Percentiles rank a stretch among this genome's conserved stretches.
These are phyloP conservation scores for Strobilomyces confusus DNA, from an alignment of 768 basidiomycete species.

Conservation along the genomic window DNA sequence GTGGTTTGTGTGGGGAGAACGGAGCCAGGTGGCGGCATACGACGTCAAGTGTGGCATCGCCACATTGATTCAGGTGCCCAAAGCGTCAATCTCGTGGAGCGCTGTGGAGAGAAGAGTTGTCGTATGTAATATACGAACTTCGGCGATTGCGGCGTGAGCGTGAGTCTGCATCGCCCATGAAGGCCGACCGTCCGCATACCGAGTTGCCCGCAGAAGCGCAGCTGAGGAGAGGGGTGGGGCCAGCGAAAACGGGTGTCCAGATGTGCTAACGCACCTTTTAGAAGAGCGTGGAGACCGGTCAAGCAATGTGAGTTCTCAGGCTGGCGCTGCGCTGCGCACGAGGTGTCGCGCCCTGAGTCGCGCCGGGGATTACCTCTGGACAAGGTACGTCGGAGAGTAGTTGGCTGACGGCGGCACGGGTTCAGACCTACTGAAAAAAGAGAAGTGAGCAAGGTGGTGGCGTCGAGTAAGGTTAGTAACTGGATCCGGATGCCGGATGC, in stretches of 20 bases:
- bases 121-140: slow-evolving; percentile 5
- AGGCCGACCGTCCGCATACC: background rate
- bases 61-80: background rate
- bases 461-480: slow-evolving; percentile 9
- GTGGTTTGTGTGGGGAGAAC: background rate
- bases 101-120: background rate
- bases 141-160: background rate
- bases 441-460: background rate
- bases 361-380: background rate
- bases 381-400: background rate
- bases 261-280: background rate
- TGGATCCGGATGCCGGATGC: slow-evolving; percentile 5
- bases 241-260: slow-evolving; percentile 1
- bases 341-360: background rate
- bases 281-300: background rate
- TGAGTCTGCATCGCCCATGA: background rate
- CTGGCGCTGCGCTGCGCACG: background rate
- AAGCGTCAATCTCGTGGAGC: slow-evolving; percentile 20
- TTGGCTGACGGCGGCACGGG: background rate
- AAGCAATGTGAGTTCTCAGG: background rate
- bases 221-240: background rate
- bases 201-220: background rate
- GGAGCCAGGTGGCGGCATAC: background rate
- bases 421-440: background rate
- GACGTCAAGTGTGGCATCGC: background rate